Evolutionary conservation across 73 alveolate species (phyloP).

Genomic region (Paramecium sonneborni): DNA sequence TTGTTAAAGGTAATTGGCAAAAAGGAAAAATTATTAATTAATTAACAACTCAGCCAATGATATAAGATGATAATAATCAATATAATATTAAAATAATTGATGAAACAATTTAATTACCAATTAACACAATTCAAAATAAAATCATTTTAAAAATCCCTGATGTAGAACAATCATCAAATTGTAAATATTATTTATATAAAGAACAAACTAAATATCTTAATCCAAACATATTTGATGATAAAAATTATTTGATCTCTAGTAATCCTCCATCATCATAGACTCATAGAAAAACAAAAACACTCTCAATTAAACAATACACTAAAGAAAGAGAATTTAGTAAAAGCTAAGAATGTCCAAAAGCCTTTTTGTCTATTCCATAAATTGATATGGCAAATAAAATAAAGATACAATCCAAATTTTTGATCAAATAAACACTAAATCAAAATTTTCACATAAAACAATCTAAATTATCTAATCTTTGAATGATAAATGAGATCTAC

Average conservation of each 20-base stretch:
- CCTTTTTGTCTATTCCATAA: background rate
- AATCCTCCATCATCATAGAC: background rate
- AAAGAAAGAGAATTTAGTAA: background rate
- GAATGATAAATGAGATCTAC: too few species aligned
- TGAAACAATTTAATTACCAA: background rate
- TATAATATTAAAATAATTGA: background rate
- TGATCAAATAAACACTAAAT: background rate
- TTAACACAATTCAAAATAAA: background rate
- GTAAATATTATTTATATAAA: background rate
- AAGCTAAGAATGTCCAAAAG: background rate
- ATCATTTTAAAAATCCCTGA: background rate
- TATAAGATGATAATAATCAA: background rate
- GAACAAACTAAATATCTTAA: background rate
- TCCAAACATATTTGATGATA: background rate
- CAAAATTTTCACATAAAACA: background rate
- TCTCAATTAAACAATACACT: background rate
- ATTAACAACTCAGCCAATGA: background rate
- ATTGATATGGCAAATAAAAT: background rate
- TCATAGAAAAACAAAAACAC: background rate
- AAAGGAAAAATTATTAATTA: background rate
- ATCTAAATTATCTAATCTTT: background rate
- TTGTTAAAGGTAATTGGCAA: conserved; percentile 50
- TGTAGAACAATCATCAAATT: background rate
- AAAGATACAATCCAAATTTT: background rate
- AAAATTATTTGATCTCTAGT: background rate